A percentile compares a stretch with the other conserved stretches of the same genome.
These are phyloP conservation scores for Botryotinia convoluta DNA, from an alignment of 2,329 filamentous ascomycete genomes.

Conservation along the genomic window DNA sequence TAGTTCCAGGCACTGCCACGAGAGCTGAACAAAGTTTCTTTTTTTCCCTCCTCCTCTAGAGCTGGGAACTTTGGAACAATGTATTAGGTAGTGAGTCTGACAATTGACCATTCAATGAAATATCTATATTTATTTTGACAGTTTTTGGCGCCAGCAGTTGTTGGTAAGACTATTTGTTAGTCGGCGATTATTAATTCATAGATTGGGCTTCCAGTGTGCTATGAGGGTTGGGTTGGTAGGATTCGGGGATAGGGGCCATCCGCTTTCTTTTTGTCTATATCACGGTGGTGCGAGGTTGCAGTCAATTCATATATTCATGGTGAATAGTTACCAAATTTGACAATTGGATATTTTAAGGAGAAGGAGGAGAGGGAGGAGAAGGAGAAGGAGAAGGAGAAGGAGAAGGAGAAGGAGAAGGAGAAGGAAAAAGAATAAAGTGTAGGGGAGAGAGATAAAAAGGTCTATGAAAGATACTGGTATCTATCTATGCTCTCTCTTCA, in stretches of 20 bases:
- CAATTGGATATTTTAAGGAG: constrained; percentile 35
- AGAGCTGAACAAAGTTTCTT: not conserved
- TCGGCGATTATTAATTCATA: constrained; percentile 1
- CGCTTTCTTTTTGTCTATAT: not conserved
- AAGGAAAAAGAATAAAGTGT: not conserved
- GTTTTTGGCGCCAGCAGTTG: not conserved
- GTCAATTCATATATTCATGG: not conserved
- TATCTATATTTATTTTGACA: not conserved
- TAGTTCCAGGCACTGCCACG: constrained; percentile 12
- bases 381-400: not conserved
- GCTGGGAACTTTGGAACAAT: not conserved
- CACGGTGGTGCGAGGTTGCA: not conserved
- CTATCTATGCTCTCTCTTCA: not conserved
- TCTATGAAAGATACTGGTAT: not conserved
- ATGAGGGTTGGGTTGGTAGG: not conserved
- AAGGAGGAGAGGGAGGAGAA: constrained; percentile 40
- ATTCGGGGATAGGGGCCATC: constrained; percentile 3
- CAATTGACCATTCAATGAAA: not conserved
- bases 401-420: not conserved
- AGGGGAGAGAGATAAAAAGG: not conserved
- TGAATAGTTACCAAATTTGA: not conserved
- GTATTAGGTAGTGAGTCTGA: not conserved
- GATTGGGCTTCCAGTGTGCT: not conserved
- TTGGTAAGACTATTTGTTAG: not conserved
- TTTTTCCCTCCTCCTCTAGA: not conserved